Evolutionary conservation across 495 filamentous ascomycete species (phyloP).

Genomic region (Tuber umbilicatum): DNA sequence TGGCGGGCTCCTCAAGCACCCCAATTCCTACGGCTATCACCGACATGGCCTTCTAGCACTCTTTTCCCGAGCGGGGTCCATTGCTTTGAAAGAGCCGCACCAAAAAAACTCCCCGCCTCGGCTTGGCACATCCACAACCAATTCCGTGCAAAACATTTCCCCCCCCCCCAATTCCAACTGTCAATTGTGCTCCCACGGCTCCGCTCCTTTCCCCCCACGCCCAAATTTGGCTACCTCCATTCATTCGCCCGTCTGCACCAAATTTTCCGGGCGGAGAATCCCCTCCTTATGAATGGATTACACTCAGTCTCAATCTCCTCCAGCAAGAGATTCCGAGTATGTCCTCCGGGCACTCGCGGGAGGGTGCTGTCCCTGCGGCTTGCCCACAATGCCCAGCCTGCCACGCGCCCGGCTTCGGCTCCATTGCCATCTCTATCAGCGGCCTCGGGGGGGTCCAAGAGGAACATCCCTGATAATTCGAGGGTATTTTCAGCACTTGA

Average conservation of each 20-base stretch:
- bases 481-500: constrained; percentile 14
- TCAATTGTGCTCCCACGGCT: background rate
- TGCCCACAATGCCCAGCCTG: constrained; percentile 10
- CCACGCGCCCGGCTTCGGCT: background rate
- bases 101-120: background rate
- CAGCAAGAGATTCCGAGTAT: constrained; percentile 30
- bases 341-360: constrained; percentile 33
- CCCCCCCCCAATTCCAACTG: background rate
- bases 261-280: constrained; percentile 20
- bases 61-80: background rate
- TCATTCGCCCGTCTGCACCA: constrained; percentile 12
- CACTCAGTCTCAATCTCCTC: constrained; percentile 26
- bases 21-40: background rate
- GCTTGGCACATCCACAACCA: background rate
- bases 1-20: background rate
- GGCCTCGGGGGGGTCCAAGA: background rate
- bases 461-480: background rate
- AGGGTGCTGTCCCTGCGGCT: constrained; percentile 33
- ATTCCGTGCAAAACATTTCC: background rate
- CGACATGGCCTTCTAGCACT: background rate
- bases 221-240: background rate
- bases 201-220: background rate
- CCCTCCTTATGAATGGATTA: constrained; percentile 39
- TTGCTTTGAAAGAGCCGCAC: background rate
- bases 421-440: background rate